phyloP scores from a whole-genome alignment of 768 basidiomycete species.

The Lactarius sanguifluus region DNA sequence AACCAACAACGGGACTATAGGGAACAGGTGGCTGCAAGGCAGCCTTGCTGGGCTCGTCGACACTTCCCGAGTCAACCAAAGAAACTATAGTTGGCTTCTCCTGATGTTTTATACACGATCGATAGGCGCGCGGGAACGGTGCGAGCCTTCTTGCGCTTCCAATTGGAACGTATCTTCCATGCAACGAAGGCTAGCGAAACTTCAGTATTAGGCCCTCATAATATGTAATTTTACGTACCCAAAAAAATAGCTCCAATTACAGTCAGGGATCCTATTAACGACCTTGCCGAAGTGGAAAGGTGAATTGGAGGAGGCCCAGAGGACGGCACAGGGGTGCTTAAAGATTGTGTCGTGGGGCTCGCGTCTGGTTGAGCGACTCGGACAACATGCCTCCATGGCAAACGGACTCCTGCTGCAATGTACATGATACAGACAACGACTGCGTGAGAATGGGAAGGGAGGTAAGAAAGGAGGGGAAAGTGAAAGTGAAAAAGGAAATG shows the following conservation, averaged over 20 bases:
- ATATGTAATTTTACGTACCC: conserved; percentile 26
- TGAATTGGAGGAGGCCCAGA: neutral
- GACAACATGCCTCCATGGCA: conserved; percentile 24
- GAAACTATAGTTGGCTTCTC: conserved; percentile 15
- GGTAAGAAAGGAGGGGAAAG: conserved; percentile 12
- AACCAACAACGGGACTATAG: conserved; percentile 7
- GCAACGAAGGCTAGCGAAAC: conserved; percentile 23
- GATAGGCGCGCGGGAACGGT: neutral
- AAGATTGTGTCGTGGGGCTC: conserved; percentile 1
- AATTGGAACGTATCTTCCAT: conserved; percentile 27
- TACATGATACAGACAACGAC: conserved; percentile 21
- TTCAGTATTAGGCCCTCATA: conserved; percentile 1
- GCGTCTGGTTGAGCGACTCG: conserved; percentile 7
- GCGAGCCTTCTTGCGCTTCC: conserved; percentile 14
- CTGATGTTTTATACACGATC: neutral
- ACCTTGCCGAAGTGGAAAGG: conserved; percentile 32
- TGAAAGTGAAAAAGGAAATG: conserved; percentile 13
- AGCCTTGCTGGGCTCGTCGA: conserved; percentile 9
- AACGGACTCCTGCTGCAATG: conserved; percentile 9
- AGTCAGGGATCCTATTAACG: conserved; percentile 32
- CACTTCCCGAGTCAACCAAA: neutral
- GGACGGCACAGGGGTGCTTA: conserved; percentile 3
- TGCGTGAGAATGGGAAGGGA: conserved; percentile 25
- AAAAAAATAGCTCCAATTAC: conserved; percentile 34
- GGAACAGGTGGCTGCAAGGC: neutral